phyloP scores from a whole-genome alignment of 2,329 filamentous ascomycete genomes.

The Drechslerella coelobrocha region DNA sequence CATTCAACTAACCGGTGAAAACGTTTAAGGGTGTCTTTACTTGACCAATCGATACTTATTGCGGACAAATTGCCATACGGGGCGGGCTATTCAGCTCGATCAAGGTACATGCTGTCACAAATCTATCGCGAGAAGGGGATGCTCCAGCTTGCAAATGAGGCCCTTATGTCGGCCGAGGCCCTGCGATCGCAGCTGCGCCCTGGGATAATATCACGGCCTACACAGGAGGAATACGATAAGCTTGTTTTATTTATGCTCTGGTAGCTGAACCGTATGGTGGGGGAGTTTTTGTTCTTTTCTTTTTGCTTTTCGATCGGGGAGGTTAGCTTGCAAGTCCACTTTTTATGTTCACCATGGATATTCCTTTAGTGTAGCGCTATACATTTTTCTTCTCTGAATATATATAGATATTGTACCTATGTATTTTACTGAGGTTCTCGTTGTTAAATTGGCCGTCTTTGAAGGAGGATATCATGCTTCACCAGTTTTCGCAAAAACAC shows the following conservation, averaged over 20 bases:
- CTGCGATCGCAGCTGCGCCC: background rate
- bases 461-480: too few species aligned
- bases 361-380: background rate
- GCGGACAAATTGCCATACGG: slow-evolving; percentile 12
- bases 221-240: slow-evolving; percentile 16
- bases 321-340: too few species aligned
- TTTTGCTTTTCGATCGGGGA: background rate
- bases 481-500: too few species aligned
- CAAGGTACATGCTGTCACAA: slow-evolving; percentile 11
- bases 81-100: slow-evolving; percentile 8
- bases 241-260: slow-evolving; percentile 13
- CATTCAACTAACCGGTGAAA: background rate
- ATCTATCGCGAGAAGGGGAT: background rate
- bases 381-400: background rate
- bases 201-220: background rate
- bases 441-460: too few species aligned
- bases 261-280: background rate
- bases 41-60: slow-evolving; percentile 8
- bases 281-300: background rate
- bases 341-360: background rate
- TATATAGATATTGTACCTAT: background rate
- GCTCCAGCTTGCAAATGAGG: background rate
- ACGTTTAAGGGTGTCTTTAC: background rate
- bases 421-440: too few species aligned
- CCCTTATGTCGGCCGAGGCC: slow-evolving; percentile 2